Evolutionary conservation across 768 basidiomycete species (phyloP).

Genomic region (Amanita muscaria): DNA sequence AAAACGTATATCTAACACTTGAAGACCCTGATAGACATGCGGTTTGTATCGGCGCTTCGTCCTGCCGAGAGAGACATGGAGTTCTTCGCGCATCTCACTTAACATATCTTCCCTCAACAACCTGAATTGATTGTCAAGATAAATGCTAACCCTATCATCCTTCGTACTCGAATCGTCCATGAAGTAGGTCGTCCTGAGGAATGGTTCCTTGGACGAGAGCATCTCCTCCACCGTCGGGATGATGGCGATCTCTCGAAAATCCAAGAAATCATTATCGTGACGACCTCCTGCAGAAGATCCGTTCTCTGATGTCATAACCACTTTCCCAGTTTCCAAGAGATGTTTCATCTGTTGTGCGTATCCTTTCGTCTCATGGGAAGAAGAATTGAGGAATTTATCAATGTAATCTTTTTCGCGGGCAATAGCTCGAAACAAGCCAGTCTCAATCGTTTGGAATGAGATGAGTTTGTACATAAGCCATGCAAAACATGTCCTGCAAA

Average conservation of each 20-base stretch:
- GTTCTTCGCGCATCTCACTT: constrained; percentile 46
- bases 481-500: constrained; percentile 24
- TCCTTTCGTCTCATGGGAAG: constrained; percentile 16
- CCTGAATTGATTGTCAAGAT: constrained; percentile 62
- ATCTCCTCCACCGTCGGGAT: constrained; percentile 57
- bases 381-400: constrained; percentile 19
- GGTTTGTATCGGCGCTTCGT: constrained; percentile 33
- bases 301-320: constrained; percentile 13
- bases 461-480: constrained; percentile 32
- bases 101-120: constrained; percentile 58
- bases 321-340: constrained; percentile 21
- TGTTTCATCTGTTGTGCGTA: constrained; percentile 15
- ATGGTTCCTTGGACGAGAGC: constrained; percentile 33
- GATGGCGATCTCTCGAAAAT: constrained; percentile 55
- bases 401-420: constrained; percentile 22
- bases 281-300: constrained; percentile 47
- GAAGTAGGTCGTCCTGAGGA: constrained; percentile 35
- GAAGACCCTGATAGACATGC: constrained; percentile 22
- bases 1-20: constrained; percentile 27
- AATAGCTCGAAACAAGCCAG: constrained; percentile 22
- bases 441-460: constrained; percentile 13
- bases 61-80: constrained; percentile 31
- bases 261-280: constrained; percentile 59
- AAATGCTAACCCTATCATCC: constrained; percentile 30
- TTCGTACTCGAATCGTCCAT: constrained; percentile 35